A percentile compares a stretch with the other conserved stretches of the same genome.
Conservation (phyloP, 306 rosid genomes). For the Vicia villosa region DNA sequence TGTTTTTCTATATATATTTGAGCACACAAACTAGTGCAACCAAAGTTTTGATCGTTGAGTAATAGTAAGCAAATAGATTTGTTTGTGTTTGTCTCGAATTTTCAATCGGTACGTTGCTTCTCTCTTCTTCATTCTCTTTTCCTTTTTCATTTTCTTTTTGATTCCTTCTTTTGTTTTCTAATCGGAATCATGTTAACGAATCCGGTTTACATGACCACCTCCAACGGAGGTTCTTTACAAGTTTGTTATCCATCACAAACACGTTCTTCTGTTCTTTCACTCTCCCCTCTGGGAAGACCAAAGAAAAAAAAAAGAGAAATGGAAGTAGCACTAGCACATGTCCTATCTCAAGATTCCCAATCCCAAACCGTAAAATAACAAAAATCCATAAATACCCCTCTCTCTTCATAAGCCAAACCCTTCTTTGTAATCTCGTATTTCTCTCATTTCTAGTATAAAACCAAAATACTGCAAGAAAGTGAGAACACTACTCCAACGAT, state of each 20-base stretch:
- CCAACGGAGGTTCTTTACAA: too few relatives aligned
- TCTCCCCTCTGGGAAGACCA: slow-evolving; percentile 12
- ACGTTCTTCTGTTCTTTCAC: not conserved
- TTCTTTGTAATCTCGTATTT: not conserved
- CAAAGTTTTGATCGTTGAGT: too few relatives aligned
- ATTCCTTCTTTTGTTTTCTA: too few relatives aligned
- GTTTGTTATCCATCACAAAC: slow-evolving; percentile 2
- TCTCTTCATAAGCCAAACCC: not conserved
- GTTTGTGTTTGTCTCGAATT: too few relatives aligned
- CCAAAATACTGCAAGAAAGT: slow-evolving; percentile 20
- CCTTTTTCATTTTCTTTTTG: too few relatives aligned
- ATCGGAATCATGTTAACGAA: too few relatives aligned
- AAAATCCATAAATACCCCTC: slow-evolving; percentile 63
- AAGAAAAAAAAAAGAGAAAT: slow-evolving; percentile 20
- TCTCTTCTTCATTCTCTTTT: too few relatives aligned
- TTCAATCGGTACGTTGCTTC: too few relatives aligned
- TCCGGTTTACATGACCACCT: too few relatives aligned
- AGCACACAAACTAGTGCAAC: too few relatives aligned
- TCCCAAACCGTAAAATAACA: slow-evolving; percentile 35
- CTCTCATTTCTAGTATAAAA: not conserved
- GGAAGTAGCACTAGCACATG: slow-evolving; percentile 37
- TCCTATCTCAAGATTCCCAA: slow-evolving; percentile 21
- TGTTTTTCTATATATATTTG: too few relatives aligned
- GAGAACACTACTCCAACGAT: slow-evolving; percentile 24
- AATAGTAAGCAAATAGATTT: too few relatives aligned